Evolutionary conservation across 129 eudicot genomes (phyloP).

Genomic region (Calendula officinalis): DNA sequence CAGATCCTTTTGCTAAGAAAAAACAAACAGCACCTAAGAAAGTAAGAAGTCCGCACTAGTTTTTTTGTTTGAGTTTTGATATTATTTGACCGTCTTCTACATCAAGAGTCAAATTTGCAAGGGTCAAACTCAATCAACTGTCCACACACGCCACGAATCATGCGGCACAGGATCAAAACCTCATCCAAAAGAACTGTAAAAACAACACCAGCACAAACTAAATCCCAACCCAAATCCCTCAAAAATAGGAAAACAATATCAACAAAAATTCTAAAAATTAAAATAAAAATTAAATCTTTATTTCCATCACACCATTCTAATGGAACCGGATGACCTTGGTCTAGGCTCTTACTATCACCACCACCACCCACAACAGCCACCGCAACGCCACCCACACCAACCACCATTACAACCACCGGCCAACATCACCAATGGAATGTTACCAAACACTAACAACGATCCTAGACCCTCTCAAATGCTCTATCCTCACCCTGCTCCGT

Average conservation of each 20-base stretch:
- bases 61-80: too few species aligned
- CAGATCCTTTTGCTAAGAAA: too few species aligned
- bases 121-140: conserved; percentile 35
- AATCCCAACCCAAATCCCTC: conserved; percentile 35
- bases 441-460: conserved; percentile 36
- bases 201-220: conserved; percentile 15
- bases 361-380: conserved; percentile 43
- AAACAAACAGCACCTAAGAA: too few species aligned
- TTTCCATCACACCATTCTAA: conserved; percentile 26
- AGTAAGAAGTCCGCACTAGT: too few species aligned
- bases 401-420: conserved; percentile 27
- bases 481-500: conserved; percentile 52
- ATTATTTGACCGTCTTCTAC: neutral
- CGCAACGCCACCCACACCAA: conserved; percentile 36
- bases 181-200: conserved; percentile 33
- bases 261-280: neutral
- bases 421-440: conserved; percentile 48
- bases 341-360: conserved; percentile 60
- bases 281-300: conserved; percentile 11
- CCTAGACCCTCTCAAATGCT: conserved; percentile 39
- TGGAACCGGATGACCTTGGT: conserved; percentile 81
- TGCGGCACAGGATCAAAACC: conserved; percentile 44
- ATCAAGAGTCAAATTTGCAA: conserved; percentile 26
- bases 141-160: conserved; percentile 33
- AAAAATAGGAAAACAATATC: conserved; percentile 6